These are phyloP conservation scores for Davidsoniella virescens DNA, from an alignment of 2,329 filamentous ascomycete genomes.

Conservation along the genomic window DNA sequence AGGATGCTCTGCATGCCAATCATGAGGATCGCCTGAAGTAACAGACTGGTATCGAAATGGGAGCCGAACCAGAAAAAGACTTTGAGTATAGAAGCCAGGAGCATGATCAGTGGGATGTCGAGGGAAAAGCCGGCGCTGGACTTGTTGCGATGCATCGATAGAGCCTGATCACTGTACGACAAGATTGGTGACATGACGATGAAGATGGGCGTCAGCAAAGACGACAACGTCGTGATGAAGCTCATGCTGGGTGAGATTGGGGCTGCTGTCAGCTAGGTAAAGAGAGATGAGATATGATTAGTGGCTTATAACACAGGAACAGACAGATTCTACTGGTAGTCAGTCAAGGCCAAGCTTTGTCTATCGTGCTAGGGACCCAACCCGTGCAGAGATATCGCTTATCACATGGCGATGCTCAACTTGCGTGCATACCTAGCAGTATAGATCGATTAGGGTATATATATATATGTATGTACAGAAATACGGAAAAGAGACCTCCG, in stretches of 20 bases:
- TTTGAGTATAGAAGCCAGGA: conserved; percentile 49
- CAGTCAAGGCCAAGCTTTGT: too few species aligned
- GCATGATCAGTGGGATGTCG: conserved; percentile 58
- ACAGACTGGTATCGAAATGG: conserved; percentile 44
- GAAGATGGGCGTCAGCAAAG: conserved; percentile 45
- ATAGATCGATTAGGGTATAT: too few species aligned
- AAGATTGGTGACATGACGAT: conserved; percentile 46
- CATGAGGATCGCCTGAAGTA: conserved; percentile 51
- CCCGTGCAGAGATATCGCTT: too few species aligned
- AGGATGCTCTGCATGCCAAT: conserved; percentile 45
- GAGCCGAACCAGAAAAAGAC: conserved; percentile 56
- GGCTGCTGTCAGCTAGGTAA: not conserved
- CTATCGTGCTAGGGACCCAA: too few species aligned
- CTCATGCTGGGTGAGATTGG: conserved; percentile 15
- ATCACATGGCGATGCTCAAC: too few species aligned
- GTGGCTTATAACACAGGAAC: too few species aligned
- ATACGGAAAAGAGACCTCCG: too few species aligned
- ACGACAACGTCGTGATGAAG: conserved; percentile 33
- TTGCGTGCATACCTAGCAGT: too few species aligned
- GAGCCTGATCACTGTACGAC: conserved; percentile 49
- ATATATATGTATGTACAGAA: too few species aligned
- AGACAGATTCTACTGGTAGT: too few species aligned
- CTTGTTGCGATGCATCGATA: conserved; percentile 46
- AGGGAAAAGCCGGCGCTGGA: conserved; percentile 54
- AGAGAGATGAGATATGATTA: too few species aligned